phyloP scores from a whole-genome alignment of 164 flowering plant genomes.

The Kingdonia uniflora region DNA sequence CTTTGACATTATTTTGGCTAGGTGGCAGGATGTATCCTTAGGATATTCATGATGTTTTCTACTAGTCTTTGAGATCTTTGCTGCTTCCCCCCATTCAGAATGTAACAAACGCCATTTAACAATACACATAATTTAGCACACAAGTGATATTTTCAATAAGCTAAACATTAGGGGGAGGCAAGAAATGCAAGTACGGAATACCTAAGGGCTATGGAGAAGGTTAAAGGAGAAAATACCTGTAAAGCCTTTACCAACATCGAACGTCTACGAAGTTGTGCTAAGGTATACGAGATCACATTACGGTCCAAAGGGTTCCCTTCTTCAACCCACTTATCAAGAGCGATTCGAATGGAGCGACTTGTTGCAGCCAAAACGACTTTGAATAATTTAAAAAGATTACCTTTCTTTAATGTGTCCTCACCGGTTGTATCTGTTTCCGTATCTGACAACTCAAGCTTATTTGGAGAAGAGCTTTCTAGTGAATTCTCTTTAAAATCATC shows the following conservation, averaged over 20 bases:
- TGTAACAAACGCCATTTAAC: too few species aligned
- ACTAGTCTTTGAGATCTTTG: too few species aligned
- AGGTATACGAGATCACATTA: conserved; percentile 25
- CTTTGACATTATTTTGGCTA: too few species aligned
- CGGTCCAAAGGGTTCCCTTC: conserved; percentile 49
- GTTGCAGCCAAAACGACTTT: conserved; percentile 31
- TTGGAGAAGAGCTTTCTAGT: conserved; percentile 15
- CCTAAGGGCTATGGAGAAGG: too few species aligned
- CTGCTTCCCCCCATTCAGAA: too few species aligned
- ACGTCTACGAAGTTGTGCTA: conserved; percentile 45
- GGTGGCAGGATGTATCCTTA: too few species aligned
- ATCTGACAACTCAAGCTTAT: conserved; percentile 24
- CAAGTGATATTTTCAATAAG: too few species aligned
- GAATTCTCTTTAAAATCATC: conserved; percentile 16
- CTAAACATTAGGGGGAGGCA: too few species aligned
- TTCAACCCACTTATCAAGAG: conserved; percentile 51
- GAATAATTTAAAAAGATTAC: conserved; percentile 20
- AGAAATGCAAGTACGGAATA: too few species aligned
- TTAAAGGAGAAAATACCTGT: conserved; percentile 39
- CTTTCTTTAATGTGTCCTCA: conserved; percentile 8
- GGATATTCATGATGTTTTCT: too few species aligned
- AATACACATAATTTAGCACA: too few species aligned
- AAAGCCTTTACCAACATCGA: conserved; percentile 51
- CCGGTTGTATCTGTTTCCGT: background rate
- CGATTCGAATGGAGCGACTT: conserved; percentile 19